phyloP scores from a whole-genome alignment of 1,284 basidiomycete species.

The Papiliotrema fonsecae region DNA sequence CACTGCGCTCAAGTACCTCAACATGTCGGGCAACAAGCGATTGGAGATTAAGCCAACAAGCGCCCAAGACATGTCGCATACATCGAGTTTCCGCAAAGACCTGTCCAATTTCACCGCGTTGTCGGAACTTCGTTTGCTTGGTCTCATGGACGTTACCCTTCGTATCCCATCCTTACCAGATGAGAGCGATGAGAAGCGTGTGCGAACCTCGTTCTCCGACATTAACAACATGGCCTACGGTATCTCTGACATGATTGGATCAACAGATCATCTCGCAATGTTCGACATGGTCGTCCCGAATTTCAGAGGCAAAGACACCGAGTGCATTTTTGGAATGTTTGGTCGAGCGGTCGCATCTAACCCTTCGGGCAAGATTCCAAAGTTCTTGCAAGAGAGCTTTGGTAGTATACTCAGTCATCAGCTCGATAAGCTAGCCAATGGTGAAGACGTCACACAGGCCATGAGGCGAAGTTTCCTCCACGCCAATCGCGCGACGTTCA shows the following conservation, averaged over 20 bases:
- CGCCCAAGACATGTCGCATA: conserved; percentile 48
- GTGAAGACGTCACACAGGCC: conserved; percentile 66
- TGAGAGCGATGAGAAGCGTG: conserved; percentile 83
- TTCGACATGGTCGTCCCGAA: conserved; percentile 89
- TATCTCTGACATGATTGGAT: conserved; percentile 90
- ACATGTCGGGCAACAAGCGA: conserved; percentile 79
- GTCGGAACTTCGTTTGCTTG: conserved; percentile 75
- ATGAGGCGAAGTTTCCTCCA: conserved; percentile 78
- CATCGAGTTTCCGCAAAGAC: conserved; percentile 46
- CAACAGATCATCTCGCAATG: conserved; percentile 71
- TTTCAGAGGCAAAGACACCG: conserved; percentile 70
- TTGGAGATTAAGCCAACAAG: conserved; percentile 74
- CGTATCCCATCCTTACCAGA: conserved; percentile 80
- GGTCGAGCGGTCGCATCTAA: conserved; percentile 65
- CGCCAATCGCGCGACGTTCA: conserved; percentile 73
- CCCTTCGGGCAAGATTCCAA: conserved; percentile 51
- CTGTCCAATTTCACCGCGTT: conserved; percentile 86
- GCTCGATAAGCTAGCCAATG: conserved; percentile 54
- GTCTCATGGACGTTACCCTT: conserved; percentile 96
- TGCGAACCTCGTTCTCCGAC: conserved; percentile 85
- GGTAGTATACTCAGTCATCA: conserved; percentile 59
- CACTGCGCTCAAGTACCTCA: conserved; percentile 82
- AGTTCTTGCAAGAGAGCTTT: conserved; percentile 78
- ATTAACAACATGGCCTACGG: conserved; percentile 94
- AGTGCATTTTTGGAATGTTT: conserved; percentile 97